Conservation (phyloP, 192 early-diverging fungal species). For the Backusella luteola region DNA sequence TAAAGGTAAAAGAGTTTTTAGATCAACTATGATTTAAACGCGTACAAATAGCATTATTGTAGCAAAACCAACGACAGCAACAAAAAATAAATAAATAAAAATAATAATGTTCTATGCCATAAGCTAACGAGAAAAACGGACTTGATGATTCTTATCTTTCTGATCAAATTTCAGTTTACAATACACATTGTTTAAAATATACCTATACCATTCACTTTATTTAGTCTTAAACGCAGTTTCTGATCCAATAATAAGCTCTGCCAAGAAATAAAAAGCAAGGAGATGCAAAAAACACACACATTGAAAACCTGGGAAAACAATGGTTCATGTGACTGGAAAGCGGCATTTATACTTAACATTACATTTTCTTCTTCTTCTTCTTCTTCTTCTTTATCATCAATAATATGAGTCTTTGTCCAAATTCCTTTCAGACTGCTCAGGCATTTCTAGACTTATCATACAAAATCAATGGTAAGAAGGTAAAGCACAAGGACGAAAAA, state of each 20-base stretch:
- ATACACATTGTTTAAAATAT: background rate
- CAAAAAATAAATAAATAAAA: background rate
- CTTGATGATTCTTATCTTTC: background rate
- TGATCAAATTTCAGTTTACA: background rate
- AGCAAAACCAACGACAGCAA: background rate
- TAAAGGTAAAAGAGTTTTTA: background rate
- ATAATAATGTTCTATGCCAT: background rate
- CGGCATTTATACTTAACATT: background rate
- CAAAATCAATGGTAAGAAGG: background rate
- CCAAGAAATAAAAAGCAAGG: too few species aligned
- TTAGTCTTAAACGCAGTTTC: background rate
- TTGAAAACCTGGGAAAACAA: too few species aligned
- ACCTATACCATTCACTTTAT: background rate
- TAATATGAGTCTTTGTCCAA: conserved; percentile 1
- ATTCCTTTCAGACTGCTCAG: background rate
- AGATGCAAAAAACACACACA: background rate
- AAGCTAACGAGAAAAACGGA: background rate
- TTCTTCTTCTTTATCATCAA: background rate
- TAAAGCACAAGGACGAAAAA: background rate
- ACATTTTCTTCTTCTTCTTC: background rate
- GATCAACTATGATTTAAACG: background rate
- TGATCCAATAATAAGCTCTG: background rate
- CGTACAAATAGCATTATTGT: background rate
- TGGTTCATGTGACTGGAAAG: background rate
- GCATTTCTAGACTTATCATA: background rate